Base-by-base conservation (phyloP, 306 rosid species). In the Spatholobus suberectus region DNA sequence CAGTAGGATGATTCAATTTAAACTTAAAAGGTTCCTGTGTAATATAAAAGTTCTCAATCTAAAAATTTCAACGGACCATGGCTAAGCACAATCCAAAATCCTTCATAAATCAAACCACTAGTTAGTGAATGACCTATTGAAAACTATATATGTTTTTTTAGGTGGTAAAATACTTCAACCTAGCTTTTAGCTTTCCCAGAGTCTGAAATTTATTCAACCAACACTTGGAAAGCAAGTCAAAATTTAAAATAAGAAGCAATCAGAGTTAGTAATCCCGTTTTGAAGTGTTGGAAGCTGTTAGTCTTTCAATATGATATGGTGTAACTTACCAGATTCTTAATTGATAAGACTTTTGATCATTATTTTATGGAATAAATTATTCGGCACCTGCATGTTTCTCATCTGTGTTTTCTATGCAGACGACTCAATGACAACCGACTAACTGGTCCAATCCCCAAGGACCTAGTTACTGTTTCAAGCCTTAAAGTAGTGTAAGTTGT, bases 401-500 rank as follows among this genome's bases (percentile, higher is more conserved):
- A 67, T 76, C 6, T 61, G 63, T 47, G 43, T 67, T 81, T 59
- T 62, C 63, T 82, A 82, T 82, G 84, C 87, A 95, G 99, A 35
- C 96, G 99, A 23, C 93, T 95, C 47, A 95, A 95, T 78, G 94
- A 95, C 87, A 95, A 95, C 79, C 70, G 9, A 35, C 86, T 95
- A 78, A 92, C 81, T 77, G 99, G 99, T 35, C 94, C 92, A 71
- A 88, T 95, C 79, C 99, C 99, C 9, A 86, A 87, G 87, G 94
- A 89, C 27, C 99, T 95, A 32, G 52, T 44, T 82, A 84, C 84
- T 76, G 59, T 93, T 87, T 44, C 98, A 71, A 92, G 87, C 90
- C 99, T 95, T 81, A 95, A 95, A 95, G 99, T 95, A 63, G 91
- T 95, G 99, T 95, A 88, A 93, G 99, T 87, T 75, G 27, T 38